phyloP scores from a whole-genome alignment of 495 filamentous ascomycete species.

The Aspergillus conjunctus region DNA sequence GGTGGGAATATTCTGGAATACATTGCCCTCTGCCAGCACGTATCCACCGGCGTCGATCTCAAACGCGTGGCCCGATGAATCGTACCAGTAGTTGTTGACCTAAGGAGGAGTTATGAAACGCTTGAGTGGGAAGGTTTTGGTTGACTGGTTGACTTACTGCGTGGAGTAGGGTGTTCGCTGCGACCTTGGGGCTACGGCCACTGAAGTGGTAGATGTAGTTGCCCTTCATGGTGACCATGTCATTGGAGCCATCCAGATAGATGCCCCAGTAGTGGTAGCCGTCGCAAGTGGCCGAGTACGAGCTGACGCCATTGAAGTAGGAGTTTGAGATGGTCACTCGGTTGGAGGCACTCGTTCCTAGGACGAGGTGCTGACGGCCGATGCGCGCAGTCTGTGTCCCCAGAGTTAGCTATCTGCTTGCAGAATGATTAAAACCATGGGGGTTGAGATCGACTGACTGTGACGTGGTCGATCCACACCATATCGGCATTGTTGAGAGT shows the following conservation, averaged over 20 bases:
- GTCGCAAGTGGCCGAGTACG: slow-evolving; percentile 48
- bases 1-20: slow-evolving; percentile 54
- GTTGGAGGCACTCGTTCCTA: slow-evolving; percentile 42
- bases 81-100: slow-evolving; percentile 64
- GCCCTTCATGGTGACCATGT: slow-evolving; percentile 48
- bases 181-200: slow-evolving; percentile 47
- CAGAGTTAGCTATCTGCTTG: slow-evolving; percentile 2
- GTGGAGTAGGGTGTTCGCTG: slow-evolving; percentile 47
- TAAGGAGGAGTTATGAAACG: slow-evolving; percentile 8
- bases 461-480: slow-evolving; percentile 54
- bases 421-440: background rate
- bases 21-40: slow-evolving; percentile 60
- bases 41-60: slow-evolving; percentile 53
- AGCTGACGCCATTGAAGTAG: slow-evolving; percentile 44
- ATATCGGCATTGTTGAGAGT: slow-evolving; percentile 45
- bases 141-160: slow-evolving; percentile 28
- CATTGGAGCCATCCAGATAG: slow-evolving; percentile 43
- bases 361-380: slow-evolving; percentile 49
- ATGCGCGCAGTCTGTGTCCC: slow-evolving; percentile 42
- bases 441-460: slow-evolving; percentile 35
- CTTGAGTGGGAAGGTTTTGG: background rate
- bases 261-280: slow-evolving; percentile 52
- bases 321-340: slow-evolving; percentile 51
- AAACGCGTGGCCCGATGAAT: slow-evolving; percentile 56
- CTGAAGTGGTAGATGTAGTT: slow-evolving; percentile 52